These are phyloP conservation scores for Saraca asoca DNA, from an alignment of 331 rosid species.

Conservation along the genomic window DNA sequence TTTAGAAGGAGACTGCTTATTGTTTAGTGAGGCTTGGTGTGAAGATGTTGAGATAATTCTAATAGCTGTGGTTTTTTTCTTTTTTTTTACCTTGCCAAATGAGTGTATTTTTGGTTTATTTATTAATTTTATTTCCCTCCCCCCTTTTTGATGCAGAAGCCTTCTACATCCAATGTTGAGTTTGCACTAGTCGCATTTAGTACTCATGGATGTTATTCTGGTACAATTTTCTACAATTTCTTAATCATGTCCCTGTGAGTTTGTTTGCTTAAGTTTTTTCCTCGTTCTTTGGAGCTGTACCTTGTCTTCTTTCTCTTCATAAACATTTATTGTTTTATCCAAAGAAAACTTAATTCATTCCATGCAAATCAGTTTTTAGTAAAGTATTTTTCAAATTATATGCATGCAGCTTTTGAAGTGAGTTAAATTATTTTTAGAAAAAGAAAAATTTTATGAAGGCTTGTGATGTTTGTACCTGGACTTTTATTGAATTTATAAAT, in stretches of 20 bases:
- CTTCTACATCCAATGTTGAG: slow-evolving; percentile 58
- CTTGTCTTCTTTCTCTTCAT: no score
- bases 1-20: neutral
- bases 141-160: slow-evolving; percentile 62
- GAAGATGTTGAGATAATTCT: slow-evolving; percentile 4
- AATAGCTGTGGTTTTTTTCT: slow-evolving; percentile 10
- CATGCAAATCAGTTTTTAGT: no score
- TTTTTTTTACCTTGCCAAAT: slow-evolving; percentile 27
- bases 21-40: neutral
- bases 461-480: no score
- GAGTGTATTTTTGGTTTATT: slow-evolving; percentile 23
- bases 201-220: slow-evolving; percentile 93
- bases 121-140: slow-evolving; percentile 25
- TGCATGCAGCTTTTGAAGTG: no score
- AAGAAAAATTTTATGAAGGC: no score
- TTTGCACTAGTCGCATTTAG: slow-evolving; percentile 71
- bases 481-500: neutral
- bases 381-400: no score
- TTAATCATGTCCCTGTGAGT: slow-evolving; percentile 14
- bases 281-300: no score
- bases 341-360: no score
- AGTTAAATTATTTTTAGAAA: no score
- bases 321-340: no score
- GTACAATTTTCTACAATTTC: slow-evolving; percentile 50
- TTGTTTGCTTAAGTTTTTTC: no score